Evolutionary conservation across 2,329 filamentous ascomycete species (phyloP).

Genomic region (Dothidotthia symphoricarpi): DNA sequence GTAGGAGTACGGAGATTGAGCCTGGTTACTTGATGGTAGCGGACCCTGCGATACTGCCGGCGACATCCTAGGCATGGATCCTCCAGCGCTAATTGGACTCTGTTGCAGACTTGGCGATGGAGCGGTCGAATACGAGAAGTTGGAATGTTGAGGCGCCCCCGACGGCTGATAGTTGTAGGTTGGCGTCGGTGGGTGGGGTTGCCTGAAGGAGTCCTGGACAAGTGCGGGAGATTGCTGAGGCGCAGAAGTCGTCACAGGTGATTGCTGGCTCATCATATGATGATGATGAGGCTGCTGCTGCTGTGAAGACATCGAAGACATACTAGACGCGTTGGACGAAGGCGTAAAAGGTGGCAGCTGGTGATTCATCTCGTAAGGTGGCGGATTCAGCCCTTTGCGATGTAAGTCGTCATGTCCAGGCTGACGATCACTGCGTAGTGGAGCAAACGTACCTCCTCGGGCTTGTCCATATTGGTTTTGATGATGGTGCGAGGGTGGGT

Average conservation of each 20-base stretch:
- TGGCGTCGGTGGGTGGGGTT: slow-evolving; percentile 59
- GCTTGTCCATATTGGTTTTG: slow-evolving; percentile 36
- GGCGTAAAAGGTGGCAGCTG: slow-evolving; percentile 61
- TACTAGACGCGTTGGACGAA: slow-evolving; percentile 52
- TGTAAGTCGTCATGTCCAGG: slow-evolving; percentile 59
- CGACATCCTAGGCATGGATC: slow-evolving; percentile 52
- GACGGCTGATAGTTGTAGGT: slow-evolving; percentile 63
- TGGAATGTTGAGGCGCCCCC: slow-evolving; percentile 50
- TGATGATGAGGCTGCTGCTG: slow-evolving; percentile 39
- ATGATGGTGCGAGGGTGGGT: slow-evolving; percentile 42
- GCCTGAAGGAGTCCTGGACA: slow-evolving; percentile 59
- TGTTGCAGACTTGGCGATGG: slow-evolving; percentile 50
- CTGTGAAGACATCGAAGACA: slow-evolving; percentile 47
- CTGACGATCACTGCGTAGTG: slow-evolving; percentile 51
- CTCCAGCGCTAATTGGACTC: slow-evolving; percentile 50
- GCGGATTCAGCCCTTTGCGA: slow-evolving; percentile 62
- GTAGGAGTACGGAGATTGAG: slow-evolving; percentile 50
- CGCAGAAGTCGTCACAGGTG: slow-evolving; percentile 40
- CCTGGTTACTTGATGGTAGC: slow-evolving; percentile 49
- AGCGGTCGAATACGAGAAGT: slow-evolving; percentile 51
- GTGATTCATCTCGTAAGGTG: slow-evolving; percentile 64
- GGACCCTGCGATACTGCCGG: slow-evolving; percentile 48
- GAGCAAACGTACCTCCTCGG: slow-evolving; percentile 55
- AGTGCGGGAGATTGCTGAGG: slow-evolving; percentile 54
- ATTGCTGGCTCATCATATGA: slow-evolving; percentile 51